Conservation (phyloP, 257 asterid genomes). For the Paulownia fortunei region DNA sequence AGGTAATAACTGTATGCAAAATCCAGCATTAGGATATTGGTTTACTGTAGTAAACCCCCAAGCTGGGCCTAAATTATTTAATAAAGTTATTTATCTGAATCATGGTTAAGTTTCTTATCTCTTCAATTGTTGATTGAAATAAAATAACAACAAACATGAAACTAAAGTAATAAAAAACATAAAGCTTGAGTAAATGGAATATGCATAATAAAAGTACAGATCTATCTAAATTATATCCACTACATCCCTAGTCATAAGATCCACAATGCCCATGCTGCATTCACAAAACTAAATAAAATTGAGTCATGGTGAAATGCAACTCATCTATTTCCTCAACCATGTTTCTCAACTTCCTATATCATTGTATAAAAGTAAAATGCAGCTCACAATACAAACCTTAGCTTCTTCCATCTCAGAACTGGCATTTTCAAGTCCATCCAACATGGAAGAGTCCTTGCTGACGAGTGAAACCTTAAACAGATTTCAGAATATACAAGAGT, state of each 20-base stretch:
- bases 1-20: not conserved
- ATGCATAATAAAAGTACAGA: not conserved
- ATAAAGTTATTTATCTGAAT: too few species aligned
- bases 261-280: too few species aligned
- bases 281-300: not conserved
- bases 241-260: too few species aligned
- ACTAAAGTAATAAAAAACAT: not conserved
- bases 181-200: not conserved
- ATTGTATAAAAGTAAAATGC: conserved; percentile 13
- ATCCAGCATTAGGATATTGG: too few species aligned
- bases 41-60: too few species aligned
- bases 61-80: too few species aligned
- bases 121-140: too few species aligned
- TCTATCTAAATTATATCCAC: too few species aligned
- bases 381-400: conserved; percentile 63
- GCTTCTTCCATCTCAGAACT: conserved; percentile 92
- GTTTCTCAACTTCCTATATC: not conserved
- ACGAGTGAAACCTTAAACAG: conserved; percentile 86
- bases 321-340: not conserved
- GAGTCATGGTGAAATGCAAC: not conserved
- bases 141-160: not conserved
- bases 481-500: conserved; percentile 6
- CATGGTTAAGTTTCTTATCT: too few species aligned
- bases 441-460: conserved; percentile 98
- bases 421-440: conserved; percentile 97